phyloP scores from a whole-genome alignment of 2,329 filamentous ascomycete species.

The Alternaria incomplexa region DNA sequence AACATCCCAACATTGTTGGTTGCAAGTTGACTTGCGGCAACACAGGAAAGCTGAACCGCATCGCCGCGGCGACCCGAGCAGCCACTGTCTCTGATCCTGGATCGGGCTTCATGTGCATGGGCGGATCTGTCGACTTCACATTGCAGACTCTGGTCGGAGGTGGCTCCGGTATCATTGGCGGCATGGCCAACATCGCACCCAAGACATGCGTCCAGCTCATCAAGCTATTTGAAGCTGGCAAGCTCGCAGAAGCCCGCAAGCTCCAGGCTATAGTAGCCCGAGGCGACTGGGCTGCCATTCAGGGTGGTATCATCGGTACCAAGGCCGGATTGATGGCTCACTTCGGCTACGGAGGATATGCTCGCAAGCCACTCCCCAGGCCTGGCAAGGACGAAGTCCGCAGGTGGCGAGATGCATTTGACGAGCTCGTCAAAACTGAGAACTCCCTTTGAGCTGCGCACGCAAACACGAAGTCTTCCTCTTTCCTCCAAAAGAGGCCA shows the following conservation, averaged over 20 bases:
- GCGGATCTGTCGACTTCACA: slow-evolving; percentile 76
- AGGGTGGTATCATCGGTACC: slow-evolving; percentile 71
- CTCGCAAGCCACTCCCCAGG: slow-evolving; percentile 62
- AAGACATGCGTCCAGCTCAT: slow-evolving; percentile 68
- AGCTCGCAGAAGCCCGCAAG: slow-evolving; percentile 64
- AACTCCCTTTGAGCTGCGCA: slow-evolving; percentile 35
- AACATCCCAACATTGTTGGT: slow-evolving; percentile 70
- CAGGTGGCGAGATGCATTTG: slow-evolving; percentile 52
- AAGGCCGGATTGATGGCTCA: slow-evolving; percentile 69
- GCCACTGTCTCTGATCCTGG: slow-evolving; percentile 45
- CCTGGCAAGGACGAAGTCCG: slow-evolving; percentile 52
- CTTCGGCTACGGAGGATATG: slow-evolving; percentile 69
- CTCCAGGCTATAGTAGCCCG: slow-evolving; percentile 70
- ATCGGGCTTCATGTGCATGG: slow-evolving; percentile 71
- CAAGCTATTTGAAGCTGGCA: slow-evolving; percentile 65
- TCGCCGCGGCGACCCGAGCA: slow-evolving; percentile 60
- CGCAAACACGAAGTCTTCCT: neutral
- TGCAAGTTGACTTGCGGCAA: slow-evolving; percentile 75
- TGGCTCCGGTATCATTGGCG: slow-evolving; percentile 74
- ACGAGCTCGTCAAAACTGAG: slow-evolving; percentile 54
- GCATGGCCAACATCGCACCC: slow-evolving; percentile 73
- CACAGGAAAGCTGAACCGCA: slow-evolving; percentile 69
- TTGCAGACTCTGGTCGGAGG: slow-evolving; percentile 73
- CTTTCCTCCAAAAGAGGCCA: neutral
- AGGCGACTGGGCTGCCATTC: slow-evolving; percentile 73